A percentile compares a stretch with the other conserved stretches of the same genome.
These are phyloP conservation scores for Colletotrichum camelliae DNA, from an alignment of 2,329 filamentous ascomycete genomes.

Conservation along the genomic window DNA sequence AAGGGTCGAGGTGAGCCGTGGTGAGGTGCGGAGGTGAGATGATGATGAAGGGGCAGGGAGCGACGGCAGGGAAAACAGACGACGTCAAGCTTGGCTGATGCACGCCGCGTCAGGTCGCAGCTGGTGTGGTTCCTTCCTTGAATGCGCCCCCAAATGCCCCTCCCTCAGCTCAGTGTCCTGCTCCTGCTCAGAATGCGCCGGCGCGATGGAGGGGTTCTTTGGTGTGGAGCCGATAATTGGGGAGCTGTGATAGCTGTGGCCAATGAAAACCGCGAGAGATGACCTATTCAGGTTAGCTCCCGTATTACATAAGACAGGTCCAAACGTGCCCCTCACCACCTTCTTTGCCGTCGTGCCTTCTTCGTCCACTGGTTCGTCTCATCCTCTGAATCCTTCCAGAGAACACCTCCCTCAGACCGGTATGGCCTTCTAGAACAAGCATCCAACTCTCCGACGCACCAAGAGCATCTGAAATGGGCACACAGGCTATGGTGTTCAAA, in stretches of 20 bases:
- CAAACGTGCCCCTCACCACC: neutral
- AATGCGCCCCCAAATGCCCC: neutral
- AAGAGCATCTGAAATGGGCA: neutral
- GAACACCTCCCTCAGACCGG: neutral
- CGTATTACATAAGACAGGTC: neutral
- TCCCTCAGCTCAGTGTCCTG: neutral
- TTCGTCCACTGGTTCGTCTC: neutral
- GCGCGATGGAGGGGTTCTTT: neutral
- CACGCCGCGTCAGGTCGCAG: conserved; percentile 12
- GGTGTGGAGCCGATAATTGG: neutral
- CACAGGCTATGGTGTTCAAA: neutral
- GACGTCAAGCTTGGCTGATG: conserved; percentile 21
- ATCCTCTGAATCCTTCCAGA: neutral
- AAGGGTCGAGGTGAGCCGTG: neutral
- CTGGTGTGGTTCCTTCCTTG: neutral
- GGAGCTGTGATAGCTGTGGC: neutral
- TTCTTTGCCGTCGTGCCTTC: neutral
- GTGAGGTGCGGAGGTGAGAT: neutral
- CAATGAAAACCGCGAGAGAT: neutral
- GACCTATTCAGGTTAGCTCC: neutral
- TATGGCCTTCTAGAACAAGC: neutral
- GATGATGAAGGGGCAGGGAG: neutral
- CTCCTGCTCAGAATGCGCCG: neutral
- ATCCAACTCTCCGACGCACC: neutral
- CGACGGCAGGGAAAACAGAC: neutral